Base-by-base conservation (phyloP, 1,139 yeast species). In the Ashbya aceris region DNA sequence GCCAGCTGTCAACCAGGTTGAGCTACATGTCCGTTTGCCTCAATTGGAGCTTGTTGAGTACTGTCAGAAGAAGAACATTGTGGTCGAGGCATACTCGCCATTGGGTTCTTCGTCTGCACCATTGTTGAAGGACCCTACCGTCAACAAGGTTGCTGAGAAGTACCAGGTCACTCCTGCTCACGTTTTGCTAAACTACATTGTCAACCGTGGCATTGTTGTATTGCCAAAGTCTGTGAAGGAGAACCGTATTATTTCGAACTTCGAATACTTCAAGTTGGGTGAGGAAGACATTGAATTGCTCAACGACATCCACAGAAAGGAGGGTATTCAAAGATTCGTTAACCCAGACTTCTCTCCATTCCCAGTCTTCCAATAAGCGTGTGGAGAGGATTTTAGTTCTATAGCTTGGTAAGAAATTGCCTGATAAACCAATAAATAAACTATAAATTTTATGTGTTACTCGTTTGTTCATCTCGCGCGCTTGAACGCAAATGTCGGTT, bases 21-120 rank as follows among this genome's bases (percentile, higher is more conserved):
- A 83, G 64, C 61, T 77, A 43, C 94, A 84, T 59, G 93, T 91
- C 44, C 72, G 72, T 53, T 69, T 83, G 44, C 87, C 89, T 36
- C 93, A 83, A 60, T 68, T 62, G 34, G 81, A 82, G 48, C 68
- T 84, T 47, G 61, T 75, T 44, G 73, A 73, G 31, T 82, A 62
- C 59, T 69, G 76, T 58, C 66, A 71, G 47, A 57, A 67, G 23
- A 67, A 83, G 49, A 73, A 71, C 23, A 82, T 85, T 49, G 58
- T 72, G 20, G 60, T 79, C 42, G 84, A 83, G 60, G 89, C 91
- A 33, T 85, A 82, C 62, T 79, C 87, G 30, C 95, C 95, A 45
- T 71, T 85, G 52, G 94, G 91, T 13, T 75, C 85, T 30, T 66
- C 74, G 12, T 76, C 75, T 43, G 78, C 86, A 14, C 85, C 89